Percentiles rank a stretch among this genome's conserved stretches.
Evolutionary conservation across 768 basidiomycete species (phyloP).

Genomic region (Kwoniella shandongensis): DNA sequence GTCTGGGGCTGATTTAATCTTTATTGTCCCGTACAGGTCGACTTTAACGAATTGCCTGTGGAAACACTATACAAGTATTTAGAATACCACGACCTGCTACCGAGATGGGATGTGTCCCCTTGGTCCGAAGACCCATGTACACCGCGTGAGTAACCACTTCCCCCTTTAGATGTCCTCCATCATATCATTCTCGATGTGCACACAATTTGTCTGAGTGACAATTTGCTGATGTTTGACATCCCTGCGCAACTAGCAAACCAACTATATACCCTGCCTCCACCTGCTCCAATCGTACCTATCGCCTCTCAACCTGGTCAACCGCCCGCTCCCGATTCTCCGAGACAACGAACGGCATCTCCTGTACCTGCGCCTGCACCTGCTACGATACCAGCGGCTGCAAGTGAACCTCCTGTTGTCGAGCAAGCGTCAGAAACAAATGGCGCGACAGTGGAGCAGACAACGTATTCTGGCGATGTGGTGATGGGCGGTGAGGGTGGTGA

Average conservation of each 20-base stretch:
- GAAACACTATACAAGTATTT: constrained; percentile 45
- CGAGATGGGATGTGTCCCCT: constrained; percentile 42
- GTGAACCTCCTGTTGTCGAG: background rate
- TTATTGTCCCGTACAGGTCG: constrained; percentile 26
- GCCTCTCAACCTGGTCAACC: background rate
- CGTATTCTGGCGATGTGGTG: no score
- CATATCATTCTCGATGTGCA: background rate
- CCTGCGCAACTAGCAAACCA: constrained; percentile 12
- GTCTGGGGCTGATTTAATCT: background rate
- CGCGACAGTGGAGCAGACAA: no score
- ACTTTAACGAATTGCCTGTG: constrained; percentile 45
- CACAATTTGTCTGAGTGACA: no score
- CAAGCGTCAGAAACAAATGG: background rate
- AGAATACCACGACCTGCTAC: constrained; percentile 43
- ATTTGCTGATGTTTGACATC: background rate
- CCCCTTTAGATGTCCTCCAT: background rate
- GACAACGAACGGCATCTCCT: constrained; percentile 2
- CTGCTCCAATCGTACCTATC: constrained; percentile 12
- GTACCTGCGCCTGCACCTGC: background rate
- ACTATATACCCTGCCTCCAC: constrained; percentile 19
- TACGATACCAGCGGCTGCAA: background rate
- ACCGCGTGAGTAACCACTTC: constrained; percentile 39
- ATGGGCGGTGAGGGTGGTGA: no score
- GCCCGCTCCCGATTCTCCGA: background rate
- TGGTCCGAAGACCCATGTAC: constrained; percentile 49